phyloP scores from a whole-genome alignment of 1,139 yeast genomes.

The Candida sp. region DNA sequence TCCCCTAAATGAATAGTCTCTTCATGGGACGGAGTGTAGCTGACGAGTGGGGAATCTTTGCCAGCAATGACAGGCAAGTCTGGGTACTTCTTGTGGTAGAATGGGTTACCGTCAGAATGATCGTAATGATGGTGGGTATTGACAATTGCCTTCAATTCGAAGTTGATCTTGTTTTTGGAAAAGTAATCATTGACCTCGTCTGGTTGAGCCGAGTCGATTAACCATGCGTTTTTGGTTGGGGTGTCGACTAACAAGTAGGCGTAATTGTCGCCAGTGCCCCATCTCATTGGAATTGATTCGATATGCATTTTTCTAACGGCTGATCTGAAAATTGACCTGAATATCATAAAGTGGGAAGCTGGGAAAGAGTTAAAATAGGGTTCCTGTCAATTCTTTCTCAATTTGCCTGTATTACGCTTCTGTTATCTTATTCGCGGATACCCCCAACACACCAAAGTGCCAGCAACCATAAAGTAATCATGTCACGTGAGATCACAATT shows the following conservation, averaged over 20 bases:
- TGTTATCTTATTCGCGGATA: neutral
- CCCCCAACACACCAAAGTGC: too few relatives aligned
- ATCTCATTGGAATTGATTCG: conserved; percentile 86
- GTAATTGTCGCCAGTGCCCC: conserved; percentile 95
- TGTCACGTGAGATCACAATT: too few relatives aligned
- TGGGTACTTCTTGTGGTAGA: conserved; percentile 45
- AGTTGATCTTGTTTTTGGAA: conserved; percentile 25
- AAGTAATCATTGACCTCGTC: conserved; percentile 47
- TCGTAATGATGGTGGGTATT: conserved; percentile 98
- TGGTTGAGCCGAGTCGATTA: conserved; percentile 94
- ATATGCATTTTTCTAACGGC: conserved; percentile 70
- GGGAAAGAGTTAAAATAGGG: neutral
- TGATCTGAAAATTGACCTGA: conserved; percentile 5
- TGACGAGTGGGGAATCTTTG: conserved; percentile 71
- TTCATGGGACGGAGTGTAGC: conserved; percentile 66
- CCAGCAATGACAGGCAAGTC: conserved; percentile 85
- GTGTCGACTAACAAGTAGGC: conserved; percentile 79
- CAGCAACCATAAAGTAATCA: too few relatives aligned
- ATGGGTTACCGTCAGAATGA: conserved; percentile 88
- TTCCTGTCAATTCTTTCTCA: neutral
- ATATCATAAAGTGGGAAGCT: conserved; percentile 5
- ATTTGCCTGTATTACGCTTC: conserved; percentile 1
- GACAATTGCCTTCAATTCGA: conserved; percentile 71
- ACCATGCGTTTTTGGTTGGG: conserved; percentile 70
- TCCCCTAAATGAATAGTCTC: conserved; percentile 70